Conservation (phyloP, 2,329 filamentous ascomycete genomes). For the Diaporthe australafricana region DNA sequence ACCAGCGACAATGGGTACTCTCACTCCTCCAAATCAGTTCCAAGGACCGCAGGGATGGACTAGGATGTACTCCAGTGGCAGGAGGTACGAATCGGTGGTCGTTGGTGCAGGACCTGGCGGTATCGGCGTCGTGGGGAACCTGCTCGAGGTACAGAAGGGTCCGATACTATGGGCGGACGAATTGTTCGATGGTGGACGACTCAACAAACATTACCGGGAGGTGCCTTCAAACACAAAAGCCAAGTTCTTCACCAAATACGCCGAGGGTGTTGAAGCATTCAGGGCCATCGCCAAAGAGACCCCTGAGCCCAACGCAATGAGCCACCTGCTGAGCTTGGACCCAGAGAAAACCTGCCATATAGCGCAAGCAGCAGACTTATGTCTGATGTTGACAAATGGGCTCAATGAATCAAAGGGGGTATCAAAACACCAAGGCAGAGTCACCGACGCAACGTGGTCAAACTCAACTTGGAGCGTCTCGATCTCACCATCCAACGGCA, state of each 20-base stretch:
- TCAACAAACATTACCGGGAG: constrained; percentile 67
- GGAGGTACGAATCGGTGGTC: constrained; percentile 39
- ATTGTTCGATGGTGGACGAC: constrained; percentile 63
- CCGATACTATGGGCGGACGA: constrained; percentile 70
- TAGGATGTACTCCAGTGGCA: constrained; percentile 37
- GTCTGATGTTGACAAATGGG: constrained; percentile 56
- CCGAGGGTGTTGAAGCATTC: constrained; percentile 64
- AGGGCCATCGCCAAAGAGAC: constrained; percentile 59
- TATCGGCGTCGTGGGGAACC: constrained; percentile 70
- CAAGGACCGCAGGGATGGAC: constrained; percentile 32
- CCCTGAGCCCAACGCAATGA: constrained; percentile 64
- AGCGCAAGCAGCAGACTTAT: constrained; percentile 68
- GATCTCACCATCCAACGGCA: constrained; percentile 20
- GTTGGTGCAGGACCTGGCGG: constrained; percentile 48
- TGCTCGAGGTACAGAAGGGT: constrained; percentile 63
- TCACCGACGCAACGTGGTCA: constrained; percentile 49
- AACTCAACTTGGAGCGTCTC: constrained; percentile 40
- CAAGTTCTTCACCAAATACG: constrained; percentile 68
- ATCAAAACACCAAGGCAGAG: constrained; percentile 50
- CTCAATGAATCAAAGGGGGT: constrained; percentile 54
- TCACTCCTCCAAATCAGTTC: constrained; percentile 34
- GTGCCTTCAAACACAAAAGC: constrained; percentile 74
- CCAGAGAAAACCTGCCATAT: constrained; percentile 69
- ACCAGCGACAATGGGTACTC: constrained; percentile 31
- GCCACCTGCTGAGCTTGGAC: constrained; percentile 62